Base-by-base conservation (phyloP, 78 protist genomes). In the Protostelium mycophagum region DNA sequence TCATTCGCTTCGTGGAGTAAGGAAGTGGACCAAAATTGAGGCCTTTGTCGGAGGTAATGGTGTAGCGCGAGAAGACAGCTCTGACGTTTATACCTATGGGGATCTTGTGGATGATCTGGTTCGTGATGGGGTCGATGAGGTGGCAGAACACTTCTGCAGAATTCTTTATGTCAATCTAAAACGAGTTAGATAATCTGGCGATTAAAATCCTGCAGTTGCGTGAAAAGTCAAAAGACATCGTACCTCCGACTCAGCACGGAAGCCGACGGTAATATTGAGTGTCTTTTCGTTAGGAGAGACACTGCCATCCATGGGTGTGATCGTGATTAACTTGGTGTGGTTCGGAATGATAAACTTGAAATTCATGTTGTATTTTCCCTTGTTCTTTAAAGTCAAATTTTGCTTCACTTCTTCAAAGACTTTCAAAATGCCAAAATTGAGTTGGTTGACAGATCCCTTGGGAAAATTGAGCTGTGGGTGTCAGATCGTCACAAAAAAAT, bases 341-440 rank as follows among this genome's bases (percentile, higher is more conserved):
- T 83, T 31, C 36, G 16, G 73, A 16, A 83, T 34, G 37, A 10
- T 31, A 25, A 83, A 31, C 37, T 28, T 83, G 85, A 28, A 83
- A 34, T 31, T 83, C 37, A 83, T 28, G 85, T 83, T 83, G 85
- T 83, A 83, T 31, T 83, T 83, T 28, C 85, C 85, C 85, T 31
- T 83, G 85, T 83, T 83, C 37, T 34, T 28, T 34, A 83, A 34
- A 28, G 10, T 31, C 36, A 83, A 1, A 25, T 1, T 31, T 34
- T 83, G 85, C 85, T 28, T 83, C 85, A 31, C 5, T 34, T 28
- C 85, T 31, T 83, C 37, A 31, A 28, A 28, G 36, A 83, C 85
- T 31, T 83, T 83, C 36, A 83, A 34, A 25, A 83, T 34, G 1
- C 85, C 85, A 31, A 23, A 83, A 25, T 83, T 28, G 37, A 83